Evolutionary conservation across 352 stramenopile species (phyloP).

Genomic region (Peronospora farinosa): DNA sequence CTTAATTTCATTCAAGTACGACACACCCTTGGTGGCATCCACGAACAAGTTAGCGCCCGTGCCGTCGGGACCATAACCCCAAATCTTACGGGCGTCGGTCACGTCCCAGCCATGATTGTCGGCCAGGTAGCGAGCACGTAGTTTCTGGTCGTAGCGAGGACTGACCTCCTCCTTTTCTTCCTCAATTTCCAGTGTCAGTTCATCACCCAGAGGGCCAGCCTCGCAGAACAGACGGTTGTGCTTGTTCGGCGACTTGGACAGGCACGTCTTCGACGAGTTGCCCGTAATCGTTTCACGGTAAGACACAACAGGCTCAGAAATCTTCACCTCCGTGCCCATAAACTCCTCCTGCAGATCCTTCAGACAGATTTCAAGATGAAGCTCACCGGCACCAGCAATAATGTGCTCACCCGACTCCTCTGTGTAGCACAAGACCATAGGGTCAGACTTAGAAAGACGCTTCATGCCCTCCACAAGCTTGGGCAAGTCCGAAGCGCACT

Average conservation of each 20-base stretch:
- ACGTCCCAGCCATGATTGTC: conserved; percentile 98
- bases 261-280: conserved; percentile 93
- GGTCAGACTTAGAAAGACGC: conserved; percentile 99
- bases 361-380: conserved; percentile 99
- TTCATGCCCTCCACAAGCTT: conserved; percentile 99
- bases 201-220: conserved; percentile 85
- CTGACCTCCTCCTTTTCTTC: conserved; percentile 90
- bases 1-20: conserved; percentile 99
- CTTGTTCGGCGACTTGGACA: conserved; percentile 99
- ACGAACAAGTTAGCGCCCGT: conserved; percentile 98
- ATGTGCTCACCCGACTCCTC: conserved; percentile 99
- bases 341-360: conserved; percentile 99
- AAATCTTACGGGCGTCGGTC: conserved; percentile 98
- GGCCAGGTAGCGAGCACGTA: conserved; percentile 94
- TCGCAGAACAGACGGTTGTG: conserved; percentile 99
- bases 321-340: conserved; percentile 98
- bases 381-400: conserved; percentile 98
- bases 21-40: conserved; percentile 99
- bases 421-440: conserved; percentile 99
- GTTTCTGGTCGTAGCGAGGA: conserved; percentile 93
- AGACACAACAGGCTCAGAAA: conserved; percentile 98
- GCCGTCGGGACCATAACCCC: conserved; percentile 98
- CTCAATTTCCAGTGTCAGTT: conserved; percentile 96
- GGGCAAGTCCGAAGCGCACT: conserved; percentile 97
- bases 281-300: conserved; percentile 98